phyloP scores from a whole-genome alignment of 192 early-diverging fungal species.

The Spizellomyces punctatus region DNA sequence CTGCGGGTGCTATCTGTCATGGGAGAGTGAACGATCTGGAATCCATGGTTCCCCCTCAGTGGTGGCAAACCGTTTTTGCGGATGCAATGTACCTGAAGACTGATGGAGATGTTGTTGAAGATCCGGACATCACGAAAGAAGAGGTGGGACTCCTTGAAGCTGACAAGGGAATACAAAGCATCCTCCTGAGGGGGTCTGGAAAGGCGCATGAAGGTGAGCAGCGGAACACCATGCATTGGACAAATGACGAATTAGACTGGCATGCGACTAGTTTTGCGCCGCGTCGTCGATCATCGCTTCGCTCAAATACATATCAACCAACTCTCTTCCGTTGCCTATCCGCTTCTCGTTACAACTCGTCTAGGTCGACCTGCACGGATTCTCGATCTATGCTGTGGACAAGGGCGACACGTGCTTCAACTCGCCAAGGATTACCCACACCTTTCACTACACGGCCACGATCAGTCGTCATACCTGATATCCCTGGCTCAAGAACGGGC shows the following conservation, averaged over 20 bases:
- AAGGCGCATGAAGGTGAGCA: conserved; percentile 12
- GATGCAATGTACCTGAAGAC: conserved; percentile 65
- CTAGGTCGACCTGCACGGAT: conserved; percentile 32
- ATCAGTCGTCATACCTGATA: conserved; percentile 64
- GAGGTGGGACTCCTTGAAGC: conserved; percentile 56
- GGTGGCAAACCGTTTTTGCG: conserved; percentile 64
- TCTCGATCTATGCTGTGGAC: conserved; percentile 71
- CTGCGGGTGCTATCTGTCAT: conserved; percentile 43
- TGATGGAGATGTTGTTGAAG: conserved; percentile 72
- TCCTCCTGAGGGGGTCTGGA: conserved; percentile 32
- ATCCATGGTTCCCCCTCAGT: conserved; percentile 54
- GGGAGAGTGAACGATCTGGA: conserved; percentile 59
- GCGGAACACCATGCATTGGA: conserved; percentile 6
- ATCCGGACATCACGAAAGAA: conserved; percentile 61
- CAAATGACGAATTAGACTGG: not conserved
- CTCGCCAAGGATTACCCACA: conserved; percentile 58
- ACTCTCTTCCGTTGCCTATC: not conserved
- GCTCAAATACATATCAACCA: no score
- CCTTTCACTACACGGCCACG: conserved; percentile 57
- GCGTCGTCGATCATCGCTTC: no score
- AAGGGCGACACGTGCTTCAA: conserved; percentile 62
- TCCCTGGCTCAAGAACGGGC: conserved; percentile 53
- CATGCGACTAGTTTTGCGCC: no score
- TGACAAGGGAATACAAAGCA: conserved; percentile 35
- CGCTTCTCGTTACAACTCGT: not conserved